phyloP scores from a whole-genome alignment of 169 alveolate species.

The Plasmodium malariae region DNA sequence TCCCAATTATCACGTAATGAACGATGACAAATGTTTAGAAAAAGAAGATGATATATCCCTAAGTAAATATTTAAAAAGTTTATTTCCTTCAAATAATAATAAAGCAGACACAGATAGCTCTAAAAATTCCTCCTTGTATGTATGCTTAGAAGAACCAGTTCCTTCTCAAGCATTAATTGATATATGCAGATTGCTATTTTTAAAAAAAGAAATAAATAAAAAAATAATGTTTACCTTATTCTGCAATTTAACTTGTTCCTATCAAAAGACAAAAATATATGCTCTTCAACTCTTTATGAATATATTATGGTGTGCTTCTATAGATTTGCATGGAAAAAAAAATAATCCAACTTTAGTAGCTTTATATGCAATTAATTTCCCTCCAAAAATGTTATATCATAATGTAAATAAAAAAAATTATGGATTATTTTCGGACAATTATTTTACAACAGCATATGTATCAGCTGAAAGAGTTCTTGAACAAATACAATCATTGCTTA shows the following conservation, averaged over 20 bases:
- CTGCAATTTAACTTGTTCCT: slow-evolving; percentile 75
- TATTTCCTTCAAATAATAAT: slow-evolving; percentile 19
- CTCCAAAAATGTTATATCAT: slow-evolving; percentile 44
- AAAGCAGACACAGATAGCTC: slow-evolving; percentile 19
- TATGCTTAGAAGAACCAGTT: slow-evolving; percentile 77
- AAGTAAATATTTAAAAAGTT: slow-evolving; percentile 75
- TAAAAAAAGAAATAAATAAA: slow-evolving; percentile 84
- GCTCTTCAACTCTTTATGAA: slow-evolving; percentile 79
- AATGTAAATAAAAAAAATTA: slow-evolving; percentile 43
- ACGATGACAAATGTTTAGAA: slow-evolving; percentile 56
- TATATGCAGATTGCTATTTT: slow-evolving; percentile 83
- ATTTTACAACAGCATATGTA: slow-evolving; percentile 76
- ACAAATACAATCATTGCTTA: slow-evolving; percentile 82
- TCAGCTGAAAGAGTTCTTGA: slow-evolving; percentile 85
- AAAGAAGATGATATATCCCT: slow-evolving; percentile 74
- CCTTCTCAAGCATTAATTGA: slow-evolving; percentile 78
- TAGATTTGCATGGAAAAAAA: slow-evolving; percentile 73
- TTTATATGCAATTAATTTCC: slow-evolving; percentile 40
- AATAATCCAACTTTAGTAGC: slow-evolving; percentile 25
- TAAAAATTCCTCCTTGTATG: slow-evolving; percentile 57
- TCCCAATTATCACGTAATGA: slow-evolving; percentile 27
- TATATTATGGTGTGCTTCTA: slow-evolving; percentile 80
- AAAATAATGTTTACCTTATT: slow-evolving; percentile 82
- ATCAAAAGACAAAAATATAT: slow-evolving; percentile 62
- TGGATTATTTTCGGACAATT: slow-evolving; percentile 62